These are phyloP conservation scores for Fusarium albidum DNA, from an alignment of 2,329 filamentous ascomycete genomes.

Conservation along the genomic window DNA sequence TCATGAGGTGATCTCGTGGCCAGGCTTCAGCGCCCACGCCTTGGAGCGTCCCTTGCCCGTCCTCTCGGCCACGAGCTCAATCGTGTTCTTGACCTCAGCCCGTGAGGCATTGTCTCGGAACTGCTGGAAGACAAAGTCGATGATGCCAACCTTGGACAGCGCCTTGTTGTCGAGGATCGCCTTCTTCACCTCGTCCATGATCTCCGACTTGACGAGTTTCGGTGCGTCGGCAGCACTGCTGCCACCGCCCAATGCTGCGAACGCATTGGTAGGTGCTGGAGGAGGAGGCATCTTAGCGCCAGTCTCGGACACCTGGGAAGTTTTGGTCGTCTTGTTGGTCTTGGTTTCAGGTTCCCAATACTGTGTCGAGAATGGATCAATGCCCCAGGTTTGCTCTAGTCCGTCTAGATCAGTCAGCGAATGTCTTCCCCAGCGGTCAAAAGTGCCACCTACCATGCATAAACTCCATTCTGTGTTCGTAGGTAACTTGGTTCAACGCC, in stretches of 20 bases:
- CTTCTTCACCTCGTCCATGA: conserved; percentile 52
- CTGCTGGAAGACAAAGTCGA: conserved; percentile 51
- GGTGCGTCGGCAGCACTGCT: conserved; percentile 24
- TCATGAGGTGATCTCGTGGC: conserved; percentile 46
- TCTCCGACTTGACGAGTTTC: conserved; percentile 49
- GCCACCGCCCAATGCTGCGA: conserved; percentile 44
- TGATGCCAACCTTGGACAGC: conserved; percentile 51
- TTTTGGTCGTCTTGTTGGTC: conserved; percentile 34
- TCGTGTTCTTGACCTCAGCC: conserved; percentile 52
- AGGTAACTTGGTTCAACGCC: conserved; percentile 57
- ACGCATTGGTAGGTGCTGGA: conserved; percentile 46
- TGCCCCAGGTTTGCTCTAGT: conserved; percentile 60
- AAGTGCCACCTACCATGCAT: conserved; percentile 67
- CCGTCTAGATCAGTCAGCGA: conserved; percentile 47
- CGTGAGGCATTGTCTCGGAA: conserved; percentile 49
- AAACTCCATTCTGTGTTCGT: conserved; percentile 77
- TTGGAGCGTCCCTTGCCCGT: conserved; percentile 48
- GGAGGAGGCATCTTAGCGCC: conserved; percentile 45
- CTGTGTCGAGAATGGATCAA: conserved; percentile 83
- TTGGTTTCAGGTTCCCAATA: conserved; percentile 74
- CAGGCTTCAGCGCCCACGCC: conserved; percentile 51
- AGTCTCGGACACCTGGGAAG: conserved; percentile 18
- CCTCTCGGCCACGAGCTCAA: conserved; percentile 52
- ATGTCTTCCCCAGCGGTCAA: too few species aligned
- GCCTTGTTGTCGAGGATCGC: conserved; percentile 51